Base-by-base conservation (phyloP, 805 yeast species). In the Torulaspora indica region DNA sequence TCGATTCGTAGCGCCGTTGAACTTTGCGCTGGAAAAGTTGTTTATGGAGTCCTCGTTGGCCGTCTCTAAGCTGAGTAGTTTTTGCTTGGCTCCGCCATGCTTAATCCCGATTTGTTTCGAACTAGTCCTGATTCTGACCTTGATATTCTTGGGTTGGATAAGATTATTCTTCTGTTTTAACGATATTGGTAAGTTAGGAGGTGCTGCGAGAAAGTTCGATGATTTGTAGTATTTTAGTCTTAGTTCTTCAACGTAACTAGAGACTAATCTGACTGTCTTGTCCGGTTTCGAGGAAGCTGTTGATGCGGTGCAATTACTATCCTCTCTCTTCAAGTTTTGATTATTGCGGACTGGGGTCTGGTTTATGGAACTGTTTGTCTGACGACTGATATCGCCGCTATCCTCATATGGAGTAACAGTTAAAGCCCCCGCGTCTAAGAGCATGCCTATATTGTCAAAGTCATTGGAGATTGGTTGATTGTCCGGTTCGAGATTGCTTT, bases 21-120 rank as follows among this genome's bases (percentile, higher is more conserved):
- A 29, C 6, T 25, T 43, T 5, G 32, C 35, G 15, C 44, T 27
- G 18, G 42, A 28, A 3, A 42, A 39, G 12, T 38, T 44, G 15
- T 40, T 52, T 20, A 43, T 37, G 12, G 43, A 43, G 22, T 58
- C 64, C 30, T 60, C 63, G 30, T 54, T 54, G 1, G 59, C 52
- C n/a, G 68, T 61, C 46, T 65, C 70, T 13, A 63, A 41, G 6
- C 67, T 46, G 12, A 65, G 38, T 14, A 65, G 40, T 40, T 64
- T 65, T 47, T 60, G 64, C 39, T 64, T 65, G 3, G 63, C 63
- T 40, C 57, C 60, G 17, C 68, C 68, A 45, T 65, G 70, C 37
- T 65, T 65, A 23, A 65, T 65, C 43, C 68, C 67, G 29, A 63
- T 56, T 42, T 61, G 67, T 42, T 62, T 61, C 4, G 69, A 49